phyloP scores from a whole-genome alignment of 495 filamentous ascomycete genomes.

The Podospora didyma region DNA sequence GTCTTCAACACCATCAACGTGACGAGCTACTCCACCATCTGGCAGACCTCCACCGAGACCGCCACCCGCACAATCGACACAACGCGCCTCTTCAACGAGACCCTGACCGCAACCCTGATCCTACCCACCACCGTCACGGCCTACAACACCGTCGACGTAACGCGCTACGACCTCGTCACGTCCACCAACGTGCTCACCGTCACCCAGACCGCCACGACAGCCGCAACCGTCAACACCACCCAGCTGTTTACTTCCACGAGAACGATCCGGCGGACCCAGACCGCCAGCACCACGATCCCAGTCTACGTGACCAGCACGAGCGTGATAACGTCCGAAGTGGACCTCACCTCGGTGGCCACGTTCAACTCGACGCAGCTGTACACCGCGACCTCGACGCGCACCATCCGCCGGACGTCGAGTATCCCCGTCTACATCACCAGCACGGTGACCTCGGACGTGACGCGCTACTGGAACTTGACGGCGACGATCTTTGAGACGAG shows the following conservation, averaged over 20 bases:
- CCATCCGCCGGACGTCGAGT: not conserved
- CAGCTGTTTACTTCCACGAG: no score
- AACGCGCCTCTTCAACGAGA: constrained; percentile 6
- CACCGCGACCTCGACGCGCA: not conserved
- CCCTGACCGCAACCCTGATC: constrained; percentile 10
- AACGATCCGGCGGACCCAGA: no score
- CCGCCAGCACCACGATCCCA: no score
- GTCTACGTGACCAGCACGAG: not conserved
- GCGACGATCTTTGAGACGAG: no score
- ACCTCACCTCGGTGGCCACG: not conserved
- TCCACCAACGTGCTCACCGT: not conserved
- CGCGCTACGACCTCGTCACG: not conserved
- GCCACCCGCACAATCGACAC: constrained; percentile 6
- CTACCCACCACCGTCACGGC: constrained; percentile 8
- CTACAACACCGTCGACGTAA: constrained; percentile 1
- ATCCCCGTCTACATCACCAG: not conserved
- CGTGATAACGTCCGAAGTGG: constrained; percentile 1
- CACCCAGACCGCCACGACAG: no score
- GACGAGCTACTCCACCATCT: constrained; percentile 11
- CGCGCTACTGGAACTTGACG: not conserved
- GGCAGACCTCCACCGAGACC: constrained; percentile 9
- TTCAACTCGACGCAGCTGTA: no score
- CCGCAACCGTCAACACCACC: no score
- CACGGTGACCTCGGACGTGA: not conserved
- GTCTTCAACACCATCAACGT: constrained; percentile 17